Percentiles rank a stretch among this genome's conserved stretches.
phyloP scores from a whole-genome alignment of 2,329 filamentous ascomycete genomes.

The Venturia nashicola region DNA sequence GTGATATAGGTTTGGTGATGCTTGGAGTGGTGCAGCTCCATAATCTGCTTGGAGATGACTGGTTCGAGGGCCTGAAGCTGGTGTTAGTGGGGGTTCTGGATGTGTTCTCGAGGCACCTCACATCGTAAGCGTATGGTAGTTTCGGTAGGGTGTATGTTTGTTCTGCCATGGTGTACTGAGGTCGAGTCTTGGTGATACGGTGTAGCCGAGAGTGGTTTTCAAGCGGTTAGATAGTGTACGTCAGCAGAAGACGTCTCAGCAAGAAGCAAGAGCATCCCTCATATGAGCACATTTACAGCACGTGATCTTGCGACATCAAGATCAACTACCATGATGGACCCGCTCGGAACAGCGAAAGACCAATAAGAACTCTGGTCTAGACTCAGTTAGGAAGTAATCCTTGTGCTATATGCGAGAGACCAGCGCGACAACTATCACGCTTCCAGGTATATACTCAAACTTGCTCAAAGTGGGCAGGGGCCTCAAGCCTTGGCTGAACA shows the following conservation, averaged over 20 bases:
- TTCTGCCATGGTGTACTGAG: slow-evolving; percentile 18
- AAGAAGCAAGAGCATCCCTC: neutral
- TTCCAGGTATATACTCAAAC: neutral
- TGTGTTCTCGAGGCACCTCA: slow-evolving; percentile 27
- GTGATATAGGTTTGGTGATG: slow-evolving; percentile 70
- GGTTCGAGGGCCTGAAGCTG: slow-evolving; percentile 51
- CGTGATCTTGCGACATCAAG: neutral
- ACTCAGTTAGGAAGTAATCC: neutral
- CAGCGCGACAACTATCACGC: neutral
- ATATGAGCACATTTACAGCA: neutral
- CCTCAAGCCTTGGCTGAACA: neutral
- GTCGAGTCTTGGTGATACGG: neutral
- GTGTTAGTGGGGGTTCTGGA: neutral
- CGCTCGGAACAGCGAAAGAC: neutral
- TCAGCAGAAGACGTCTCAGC: neutral
- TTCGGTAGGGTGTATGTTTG: slow-evolving; percentile 47
- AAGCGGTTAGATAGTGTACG: too few relatives aligned
- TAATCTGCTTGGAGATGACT: slow-evolving; percentile 64
- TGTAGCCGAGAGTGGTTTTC: neutral
- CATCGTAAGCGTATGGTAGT: slow-evolving; percentile 59
- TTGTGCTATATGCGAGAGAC: neutral
- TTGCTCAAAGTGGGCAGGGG: neutral
- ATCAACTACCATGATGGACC: neutral
- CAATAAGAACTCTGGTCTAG: neutral
- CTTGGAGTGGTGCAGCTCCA: slow-evolving; percentile 69